phyloP scores from a whole-genome alignment of 1,284 basidiomycete genomes.

The Leccinum fuscescens region DNA sequence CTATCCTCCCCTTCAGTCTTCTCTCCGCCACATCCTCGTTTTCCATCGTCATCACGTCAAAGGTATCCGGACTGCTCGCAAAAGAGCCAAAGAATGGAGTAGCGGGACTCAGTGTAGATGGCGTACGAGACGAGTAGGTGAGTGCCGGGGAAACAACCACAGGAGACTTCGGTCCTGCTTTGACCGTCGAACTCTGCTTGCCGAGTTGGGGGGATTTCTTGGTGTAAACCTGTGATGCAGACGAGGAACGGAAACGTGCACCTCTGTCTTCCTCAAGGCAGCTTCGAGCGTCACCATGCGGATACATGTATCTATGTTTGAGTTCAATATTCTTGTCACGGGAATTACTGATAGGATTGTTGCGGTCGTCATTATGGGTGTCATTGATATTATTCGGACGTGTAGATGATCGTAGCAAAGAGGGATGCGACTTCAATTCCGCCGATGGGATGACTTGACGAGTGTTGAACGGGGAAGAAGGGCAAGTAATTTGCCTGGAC shows the following conservation, averaged over 20 bases:
- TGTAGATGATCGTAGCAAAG: slow-evolving; percentile 20
- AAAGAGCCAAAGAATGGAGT: slow-evolving; percentile 54
- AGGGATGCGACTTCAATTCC: slow-evolving; percentile 14
- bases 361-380: neutral
- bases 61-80: slow-evolving; percentile 24
- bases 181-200: slow-evolving; percentile 15
- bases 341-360: slow-evolving; percentile 10
- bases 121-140: slow-evolving; percentile 57
- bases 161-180: slow-evolving; percentile 37
- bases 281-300: slow-evolving; percentile 9
- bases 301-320: slow-evolving; percentile 22
- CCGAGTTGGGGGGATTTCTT: slow-evolving; percentile 15
- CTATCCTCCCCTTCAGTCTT: slow-evolving; percentile 22
- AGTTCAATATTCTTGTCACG: slow-evolving; percentile 9
- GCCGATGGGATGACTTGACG: slow-evolving; percentile 7
- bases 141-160: slow-evolving; percentile 55
- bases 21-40: slow-evolving; percentile 26
- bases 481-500: slow-evolving; percentile 3
- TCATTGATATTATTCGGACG: slow-evolving; percentile 8
- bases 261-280: slow-evolving; percentile 3
- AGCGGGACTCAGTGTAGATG: slow-evolving; percentile 59
- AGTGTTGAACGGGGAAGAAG: slow-evolving; percentile 4
- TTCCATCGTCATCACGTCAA: slow-evolving; percentile 26
- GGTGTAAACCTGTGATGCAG: slow-evolving; percentile 14
- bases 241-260: slow-evolving; percentile 10